Evolutionary conservation across 129 eudicot genomes (phyloP).

Genomic region (Arctium minus): DNA sequence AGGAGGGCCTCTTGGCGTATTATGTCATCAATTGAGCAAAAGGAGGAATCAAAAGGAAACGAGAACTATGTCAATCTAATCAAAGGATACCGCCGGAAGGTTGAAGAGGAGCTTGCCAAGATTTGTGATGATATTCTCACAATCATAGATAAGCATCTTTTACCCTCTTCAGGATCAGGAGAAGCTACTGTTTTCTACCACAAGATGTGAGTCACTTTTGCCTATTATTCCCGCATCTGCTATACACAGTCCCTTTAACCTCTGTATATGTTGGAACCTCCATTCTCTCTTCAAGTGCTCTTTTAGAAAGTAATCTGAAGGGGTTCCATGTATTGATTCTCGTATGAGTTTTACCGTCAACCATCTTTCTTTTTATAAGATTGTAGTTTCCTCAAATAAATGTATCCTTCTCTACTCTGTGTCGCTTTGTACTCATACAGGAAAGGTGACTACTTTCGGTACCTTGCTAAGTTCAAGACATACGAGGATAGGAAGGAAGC

Average conservation of each 20-base stretch:
- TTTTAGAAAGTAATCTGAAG: too few species aligned
- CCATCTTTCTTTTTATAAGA: not conserved
- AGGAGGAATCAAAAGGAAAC: conserved; percentile 78
- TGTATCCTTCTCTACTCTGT: not conserved
- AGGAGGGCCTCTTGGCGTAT: conserved; percentile 91
- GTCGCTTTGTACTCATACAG: conserved; percentile 22
- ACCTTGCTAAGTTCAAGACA: conserved; percentile 84
- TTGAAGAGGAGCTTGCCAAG: conserved; percentile 80
- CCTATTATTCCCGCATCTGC: not conserved
- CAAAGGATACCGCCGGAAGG: conserved; percentile 72
- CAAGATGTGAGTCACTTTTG: conserved; percentile 56
- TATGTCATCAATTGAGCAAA: conserved; percentile 82
- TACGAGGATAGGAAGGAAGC: conserved; percentile 71
- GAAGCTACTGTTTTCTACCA: conserved; percentile 86
- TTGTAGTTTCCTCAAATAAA: not conserved
- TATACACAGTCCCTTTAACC: too few species aligned
- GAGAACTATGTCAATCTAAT: conserved; percentile 67
- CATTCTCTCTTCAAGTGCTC: too few species aligned
- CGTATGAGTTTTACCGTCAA: not conserved
- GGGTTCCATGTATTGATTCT: not conserved
- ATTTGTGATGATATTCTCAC: conserved; percentile 71
- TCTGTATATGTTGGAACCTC: too few species aligned
- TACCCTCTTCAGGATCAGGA: conserved; percentile 58
- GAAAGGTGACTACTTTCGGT: conserved; percentile 91
- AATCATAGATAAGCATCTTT: conserved; percentile 68